These are phyloP conservation scores for Lipomyces chichibuensis DNA, from an alignment of 805 yeast genomes.

Conservation along the genomic window DNA sequence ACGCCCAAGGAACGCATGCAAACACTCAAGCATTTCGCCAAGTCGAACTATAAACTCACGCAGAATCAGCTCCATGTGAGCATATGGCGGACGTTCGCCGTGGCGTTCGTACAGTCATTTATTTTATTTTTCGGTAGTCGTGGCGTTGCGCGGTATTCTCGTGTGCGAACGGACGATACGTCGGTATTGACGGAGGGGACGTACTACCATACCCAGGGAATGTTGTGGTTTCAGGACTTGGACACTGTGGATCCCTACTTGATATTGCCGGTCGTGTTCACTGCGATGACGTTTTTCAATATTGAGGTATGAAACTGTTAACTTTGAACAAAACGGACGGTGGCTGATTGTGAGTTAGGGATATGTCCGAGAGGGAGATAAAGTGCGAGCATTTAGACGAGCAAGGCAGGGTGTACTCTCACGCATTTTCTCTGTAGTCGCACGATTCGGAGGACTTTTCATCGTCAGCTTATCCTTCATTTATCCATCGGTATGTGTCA, in stretches of 20 bases:
- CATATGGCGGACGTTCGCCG: conserved; percentile 11
- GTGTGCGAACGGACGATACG: conserved; percentile 14
- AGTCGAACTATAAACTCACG: conserved; percentile 1
- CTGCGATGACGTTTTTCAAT: conserved; percentile 70
- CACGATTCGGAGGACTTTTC: conserved; percentile 75
- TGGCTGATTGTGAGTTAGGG: not conserved
- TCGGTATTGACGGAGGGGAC: conserved; percentile 8
- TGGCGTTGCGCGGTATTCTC: conserved; percentile 25
- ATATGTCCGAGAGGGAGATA: conserved; percentile 11
- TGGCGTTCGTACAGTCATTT: conserved; percentile 20
- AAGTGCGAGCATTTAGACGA: conserved; percentile 1
- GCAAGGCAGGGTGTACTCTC: not conserved
- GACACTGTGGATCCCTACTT: conserved; percentile 63
- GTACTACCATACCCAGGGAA: conserved; percentile 44
- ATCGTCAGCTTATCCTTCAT: conserved; percentile 83
- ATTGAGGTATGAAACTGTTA: conserved; percentile 45
- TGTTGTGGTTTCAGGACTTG: conserved; percentile 65
- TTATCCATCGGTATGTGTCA: conserved; percentile 76
- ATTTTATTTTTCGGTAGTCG: conserved; percentile 25
- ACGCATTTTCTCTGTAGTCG: not conserved
- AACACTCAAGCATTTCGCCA: conserved; percentile 1
- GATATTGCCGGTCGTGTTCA: conserved; percentile 70
- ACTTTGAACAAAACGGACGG: not conserved
- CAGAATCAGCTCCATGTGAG: conserved; percentile 12
- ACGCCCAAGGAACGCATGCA: conserved; percentile 6